phyloP scores from a whole-genome alignment of 768 basidiomycete genomes.

The Candolleomyces aberdarensis region DNA sequence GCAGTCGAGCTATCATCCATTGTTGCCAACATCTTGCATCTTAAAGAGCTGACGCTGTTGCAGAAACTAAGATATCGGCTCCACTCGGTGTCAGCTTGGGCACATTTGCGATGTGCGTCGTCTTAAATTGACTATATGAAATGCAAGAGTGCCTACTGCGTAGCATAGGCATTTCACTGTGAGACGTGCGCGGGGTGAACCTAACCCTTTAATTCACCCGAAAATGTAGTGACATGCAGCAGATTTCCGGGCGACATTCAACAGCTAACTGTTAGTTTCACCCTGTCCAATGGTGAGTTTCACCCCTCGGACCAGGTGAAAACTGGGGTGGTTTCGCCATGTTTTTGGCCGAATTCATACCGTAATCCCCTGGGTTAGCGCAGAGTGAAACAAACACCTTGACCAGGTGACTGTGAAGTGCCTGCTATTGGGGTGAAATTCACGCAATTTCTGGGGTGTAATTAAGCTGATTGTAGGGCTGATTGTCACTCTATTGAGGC shows the following conservation, averaged over 20 bases:
- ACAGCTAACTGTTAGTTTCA: neutral
- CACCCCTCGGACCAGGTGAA: neutral
- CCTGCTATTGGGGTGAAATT: neutral
- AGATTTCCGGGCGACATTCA: no score
- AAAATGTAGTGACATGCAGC: neutral
- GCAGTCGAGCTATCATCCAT: no score
- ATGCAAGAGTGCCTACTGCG: no score
- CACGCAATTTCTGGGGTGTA: neutral
- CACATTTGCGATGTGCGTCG: no score
- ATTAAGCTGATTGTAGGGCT: no score
- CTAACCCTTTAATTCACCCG: neutral
- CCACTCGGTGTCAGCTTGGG: no score
- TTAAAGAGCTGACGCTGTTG: no score
- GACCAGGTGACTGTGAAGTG: neutral
- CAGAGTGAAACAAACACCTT: neutral
- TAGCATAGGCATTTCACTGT: no score
- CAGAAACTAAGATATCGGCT: no score
- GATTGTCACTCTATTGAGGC: no score
- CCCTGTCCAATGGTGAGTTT: neutral
- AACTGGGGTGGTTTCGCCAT: neutral
- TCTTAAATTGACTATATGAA: no score
- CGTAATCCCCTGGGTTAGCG: neutral
- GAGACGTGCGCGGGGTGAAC: neutral
- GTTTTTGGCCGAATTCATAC: neutral
- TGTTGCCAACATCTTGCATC: no score